A percentile compares a stretch with the other conserved stretches of the same genome.
phyloP scores from a whole-genome alignment of 1,284 basidiomycete species.

The Peniophora sp. region DNA sequence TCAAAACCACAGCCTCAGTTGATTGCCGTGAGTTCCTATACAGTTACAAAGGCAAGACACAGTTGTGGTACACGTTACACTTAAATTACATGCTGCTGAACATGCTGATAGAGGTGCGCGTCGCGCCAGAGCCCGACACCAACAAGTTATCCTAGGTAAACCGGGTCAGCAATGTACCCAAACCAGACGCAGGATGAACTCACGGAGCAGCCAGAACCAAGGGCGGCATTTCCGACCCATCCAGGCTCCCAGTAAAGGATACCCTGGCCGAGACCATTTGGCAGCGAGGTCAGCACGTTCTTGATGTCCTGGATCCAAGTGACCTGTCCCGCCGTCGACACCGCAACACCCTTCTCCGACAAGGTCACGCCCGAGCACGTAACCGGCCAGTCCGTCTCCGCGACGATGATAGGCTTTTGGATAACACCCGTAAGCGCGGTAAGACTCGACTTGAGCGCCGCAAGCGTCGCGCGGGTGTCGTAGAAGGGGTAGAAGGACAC shows the following conservation, averaged over 20 bases:
- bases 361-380: slow-evolving; percentile 37
- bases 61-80: no score
- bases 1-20: no score
- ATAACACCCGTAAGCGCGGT: slow-evolving; percentile 39
- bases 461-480: slow-evolving; percentile 44
- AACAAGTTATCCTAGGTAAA: slow-evolving; percentile 24
- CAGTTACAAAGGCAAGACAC: no score
- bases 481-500: slow-evolving; percentile 66
- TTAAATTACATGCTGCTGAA: slow-evolving; percentile 13
- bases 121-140: slow-evolving; percentile 21
- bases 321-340: slow-evolving; percentile 45
- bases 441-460: slow-evolving; percentile 41
- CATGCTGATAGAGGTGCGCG: slow-evolving; percentile 24
- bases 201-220: slow-evolving; percentile 50
- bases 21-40: no score
- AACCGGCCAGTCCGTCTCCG: slow-evolving; percentile 60
- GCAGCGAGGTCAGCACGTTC: slow-evolving; percentile 34
- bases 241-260: slow-evolving; percentile 57
- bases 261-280: slow-evolving; percentile 36
- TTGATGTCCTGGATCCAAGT: slow-evolving; percentile 47
- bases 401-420: slow-evolving; percentile 50
- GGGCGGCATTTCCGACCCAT: slow-evolving; percentile 50
- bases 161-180: background rate
- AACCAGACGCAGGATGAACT: slow-evolving; percentile 14
- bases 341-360: slow-evolving; percentile 40